phyloP scores from a whole-genome alignment of 2,329 filamentous ascomycete genomes.

The Zarea fungicola region DNA sequence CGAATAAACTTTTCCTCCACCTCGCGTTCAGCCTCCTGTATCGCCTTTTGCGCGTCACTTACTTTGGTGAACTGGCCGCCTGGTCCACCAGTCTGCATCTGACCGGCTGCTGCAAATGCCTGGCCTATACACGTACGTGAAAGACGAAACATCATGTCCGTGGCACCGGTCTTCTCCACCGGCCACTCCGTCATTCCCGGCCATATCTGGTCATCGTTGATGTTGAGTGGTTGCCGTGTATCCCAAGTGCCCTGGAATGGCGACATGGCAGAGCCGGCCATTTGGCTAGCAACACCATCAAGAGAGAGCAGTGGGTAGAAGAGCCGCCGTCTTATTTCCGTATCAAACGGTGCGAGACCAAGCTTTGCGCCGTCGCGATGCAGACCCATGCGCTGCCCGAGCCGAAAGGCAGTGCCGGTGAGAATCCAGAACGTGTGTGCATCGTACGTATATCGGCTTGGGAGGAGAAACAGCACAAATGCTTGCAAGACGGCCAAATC shows the following conservation, averaged over 20 bases:
- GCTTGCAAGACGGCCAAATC: slow-evolving; percentile 51
- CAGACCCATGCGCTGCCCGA: slow-evolving; percentile 63
- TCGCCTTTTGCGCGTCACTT: slow-evolving; percentile 27
- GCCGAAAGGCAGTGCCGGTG: slow-evolving; percentile 55
- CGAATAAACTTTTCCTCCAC: slow-evolving; percentile 38
- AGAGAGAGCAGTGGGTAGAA: slow-evolving; percentile 61
- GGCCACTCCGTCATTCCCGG: slow-evolving; percentile 47
- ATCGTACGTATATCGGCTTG: slow-evolving; percentile 37
- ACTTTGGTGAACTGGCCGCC: slow-evolving; percentile 17
- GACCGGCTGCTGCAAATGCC: slow-evolving; percentile 24
- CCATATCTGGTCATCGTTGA: slow-evolving; percentile 55
- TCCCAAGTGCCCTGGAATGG: slow-evolving; percentile 47
- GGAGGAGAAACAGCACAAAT: slow-evolving; percentile 41
- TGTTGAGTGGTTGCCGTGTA: slow-evolving; percentile 50
- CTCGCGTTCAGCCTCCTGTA: slow-evolving; percentile 34
- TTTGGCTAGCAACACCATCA: slow-evolving; percentile 51
- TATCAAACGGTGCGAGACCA: slow-evolving; percentile 56
- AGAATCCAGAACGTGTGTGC: slow-evolving; percentile 56
- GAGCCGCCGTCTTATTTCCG: slow-evolving; percentile 60
- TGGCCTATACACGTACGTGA: slow-evolving; percentile 35
- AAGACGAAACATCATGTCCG: slow-evolving; percentile 53
- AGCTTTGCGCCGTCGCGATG: slow-evolving; percentile 56
- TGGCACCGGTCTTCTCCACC: slow-evolving; percentile 48
- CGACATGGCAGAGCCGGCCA: slow-evolving; percentile 51
- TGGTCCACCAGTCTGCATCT: neutral